Evolutionary conservation across 2,329 filamentous ascomycete species (phyloP).

Genomic region (Arachnopeziza araneosa): DNA sequence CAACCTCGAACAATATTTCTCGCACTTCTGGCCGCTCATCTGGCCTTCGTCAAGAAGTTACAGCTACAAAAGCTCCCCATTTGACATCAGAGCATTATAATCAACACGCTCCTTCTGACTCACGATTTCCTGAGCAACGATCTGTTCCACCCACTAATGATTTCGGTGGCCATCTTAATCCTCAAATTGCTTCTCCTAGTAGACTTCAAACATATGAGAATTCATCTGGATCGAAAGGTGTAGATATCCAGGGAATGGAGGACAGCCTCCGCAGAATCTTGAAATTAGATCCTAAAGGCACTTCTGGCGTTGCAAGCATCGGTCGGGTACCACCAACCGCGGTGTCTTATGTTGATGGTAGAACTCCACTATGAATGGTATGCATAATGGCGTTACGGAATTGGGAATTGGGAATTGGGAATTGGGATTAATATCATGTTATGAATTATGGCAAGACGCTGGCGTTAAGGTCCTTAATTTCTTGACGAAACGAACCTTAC

Average conservation of each 20-base stretch:
- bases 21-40: constrained; percentile 24
- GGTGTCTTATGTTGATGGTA: constrained; percentile 18
- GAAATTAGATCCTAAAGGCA: constrained; percentile 25
- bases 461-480: constrained; percentile 12
- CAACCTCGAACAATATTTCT: constrained; percentile 8
- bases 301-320: constrained; percentile 8
- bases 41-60: constrained; percentile 30
- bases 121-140: neutral
- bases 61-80: constrained; percentile 25
- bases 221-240: constrained; percentile 14
- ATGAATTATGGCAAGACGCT: constrained; percentile 6
- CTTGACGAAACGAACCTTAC: neutral
- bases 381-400: constrained; percentile 23
- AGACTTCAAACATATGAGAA: neutral
- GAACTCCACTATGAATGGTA: constrained; percentile 21
- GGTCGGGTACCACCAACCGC: neutral
- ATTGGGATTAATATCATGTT: constrained; percentile 8
- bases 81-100: constrained; percentile 20
- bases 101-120: constrained; percentile 5
- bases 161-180: neutral
- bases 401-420: constrained; percentile 22
- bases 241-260: constrained; percentile 29
- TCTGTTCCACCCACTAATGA: neutral
- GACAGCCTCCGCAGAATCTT: constrained; percentile 30
- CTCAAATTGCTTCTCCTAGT: neutral